Percentiles rank a stretch among this genome's conserved stretches.
These are phyloP conservation scores for Daldinia sp. DNA, from an alignment of 2,329 filamentous ascomycete species.

Conservation along the genomic window DNA sequence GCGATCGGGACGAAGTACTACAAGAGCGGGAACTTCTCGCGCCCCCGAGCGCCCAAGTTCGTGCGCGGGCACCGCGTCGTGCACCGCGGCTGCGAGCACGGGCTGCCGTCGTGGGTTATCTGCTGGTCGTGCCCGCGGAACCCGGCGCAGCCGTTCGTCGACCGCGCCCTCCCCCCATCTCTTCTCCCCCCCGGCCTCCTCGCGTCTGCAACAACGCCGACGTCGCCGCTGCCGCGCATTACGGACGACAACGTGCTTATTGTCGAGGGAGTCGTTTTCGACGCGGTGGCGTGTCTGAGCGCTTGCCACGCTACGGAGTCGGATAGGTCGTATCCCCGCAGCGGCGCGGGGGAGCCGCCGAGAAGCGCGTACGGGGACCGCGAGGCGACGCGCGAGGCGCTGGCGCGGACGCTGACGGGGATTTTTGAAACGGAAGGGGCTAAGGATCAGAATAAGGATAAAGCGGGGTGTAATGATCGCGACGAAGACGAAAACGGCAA, in stretches of 20 bases:
- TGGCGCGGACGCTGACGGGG: neutral
- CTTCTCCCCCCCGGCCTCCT: conserved; percentile 3
- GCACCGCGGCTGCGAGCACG: conserved; percentile 26
- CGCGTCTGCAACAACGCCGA: neutral
- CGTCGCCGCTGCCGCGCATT: neutral
- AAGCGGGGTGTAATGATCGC: too few relatives aligned
- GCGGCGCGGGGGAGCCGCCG: neutral
- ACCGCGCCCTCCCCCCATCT: neutral
- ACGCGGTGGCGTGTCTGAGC: conserved; percentile 14
- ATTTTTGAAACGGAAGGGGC: neutral
- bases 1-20: conserved; percentile 16
- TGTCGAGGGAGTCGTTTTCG: conserved; percentile 20
- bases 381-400: neutral
- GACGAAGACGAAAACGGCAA: too few relatives aligned
- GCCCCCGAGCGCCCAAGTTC: conserved; percentile 18
- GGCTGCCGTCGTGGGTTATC: conserved; percentile 27
- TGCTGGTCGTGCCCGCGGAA: conserved; percentile 32
- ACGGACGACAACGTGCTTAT: conserved; percentile 13
- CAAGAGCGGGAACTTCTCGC: conserved; percentile 19
- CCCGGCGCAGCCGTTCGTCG: conserved; percentile 22
- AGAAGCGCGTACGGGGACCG: conserved; percentile 25
- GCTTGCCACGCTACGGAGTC: conserved; percentile 29
- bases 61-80: conserved; percentile 20
- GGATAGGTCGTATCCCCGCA: conserved; percentile 16
- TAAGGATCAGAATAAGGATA: too few relatives aligned